Percentiles rank a stretch among this genome's conserved stretches.
These are phyloP conservation scores for Sporothrix brunneoviolacea DNA, from an alignment of 2,329 filamentous ascomycete species.

Conservation along the genomic window DNA sequence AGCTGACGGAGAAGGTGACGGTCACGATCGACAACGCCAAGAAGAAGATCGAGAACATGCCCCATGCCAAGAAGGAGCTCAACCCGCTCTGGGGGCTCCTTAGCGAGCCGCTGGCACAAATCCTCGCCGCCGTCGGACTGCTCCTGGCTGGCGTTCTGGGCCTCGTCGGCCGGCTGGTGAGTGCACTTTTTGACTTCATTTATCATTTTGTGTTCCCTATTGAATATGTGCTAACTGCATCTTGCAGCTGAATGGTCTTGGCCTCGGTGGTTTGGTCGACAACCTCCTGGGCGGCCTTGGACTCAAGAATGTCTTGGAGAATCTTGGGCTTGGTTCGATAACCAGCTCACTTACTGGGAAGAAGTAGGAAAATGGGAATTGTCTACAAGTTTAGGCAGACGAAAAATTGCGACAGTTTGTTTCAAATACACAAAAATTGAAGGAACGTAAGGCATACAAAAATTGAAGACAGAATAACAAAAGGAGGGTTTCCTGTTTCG, in stretches of 20 bases:
- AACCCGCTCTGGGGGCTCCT: conserved; percentile 83
- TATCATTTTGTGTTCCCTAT: too few species aligned
- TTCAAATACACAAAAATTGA: too few species aligned
- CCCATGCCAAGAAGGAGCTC: conserved; percentile 88
- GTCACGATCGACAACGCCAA: conserved; percentile 81
- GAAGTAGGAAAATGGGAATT: conserved; percentile 38
- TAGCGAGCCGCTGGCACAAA: conserved; percentile 84
- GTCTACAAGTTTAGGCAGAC: too few species aligned
- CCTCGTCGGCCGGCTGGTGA: conserved; percentile 76
- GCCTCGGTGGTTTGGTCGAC: conserved; percentile 74
- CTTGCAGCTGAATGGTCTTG: conserved; percentile 68
- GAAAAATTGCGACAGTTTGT: too few species aligned
- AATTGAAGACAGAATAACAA: too few species aligned
- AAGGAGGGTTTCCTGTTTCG: too few species aligned
- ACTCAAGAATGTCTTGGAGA: conserved; percentile 65
- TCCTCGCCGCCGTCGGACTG: conserved; percentile 80
- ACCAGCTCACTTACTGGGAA: conserved; percentile 39
- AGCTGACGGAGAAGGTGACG: conserved; percentile 73
- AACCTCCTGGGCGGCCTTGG: conserved; percentile 71
- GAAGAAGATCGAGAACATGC: conserved; percentile 87
- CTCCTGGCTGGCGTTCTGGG: conserved; percentile 76
- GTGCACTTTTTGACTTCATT: too few species aligned
- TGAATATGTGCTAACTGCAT: too few species aligned
- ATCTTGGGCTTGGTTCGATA: conserved; percentile 57
- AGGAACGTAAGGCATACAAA: too few species aligned